Percentiles rank a stretch among this genome's conserved stretches.
Conservation (phyloP, 352 stramenopile genomes). For the Phytophthora crassamura region DNA sequence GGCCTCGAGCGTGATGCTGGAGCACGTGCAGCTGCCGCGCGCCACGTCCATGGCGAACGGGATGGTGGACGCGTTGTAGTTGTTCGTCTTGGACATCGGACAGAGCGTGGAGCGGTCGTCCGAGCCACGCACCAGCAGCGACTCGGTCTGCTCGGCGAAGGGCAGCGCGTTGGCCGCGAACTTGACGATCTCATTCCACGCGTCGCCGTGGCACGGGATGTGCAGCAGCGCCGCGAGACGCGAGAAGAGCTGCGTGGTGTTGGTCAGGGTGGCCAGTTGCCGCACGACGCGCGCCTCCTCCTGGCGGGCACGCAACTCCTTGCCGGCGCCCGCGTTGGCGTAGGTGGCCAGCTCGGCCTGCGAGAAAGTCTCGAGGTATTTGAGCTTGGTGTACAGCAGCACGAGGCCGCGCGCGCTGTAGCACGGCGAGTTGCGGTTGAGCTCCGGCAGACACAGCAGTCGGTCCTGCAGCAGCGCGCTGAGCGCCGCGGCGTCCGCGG, state of each 20-base stretch:
- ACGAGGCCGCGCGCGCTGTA: slow-evolving; percentile 82
- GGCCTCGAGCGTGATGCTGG: slow-evolving; percentile 69
- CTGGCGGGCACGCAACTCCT: slow-evolving; percentile 24
- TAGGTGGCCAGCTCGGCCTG: slow-evolving; percentile 65
- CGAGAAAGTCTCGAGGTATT: slow-evolving; percentile 83
- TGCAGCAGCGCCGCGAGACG: slow-evolving; percentile 69
- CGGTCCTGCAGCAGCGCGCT: slow-evolving; percentile 75
- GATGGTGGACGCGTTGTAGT: slow-evolving; percentile 89
- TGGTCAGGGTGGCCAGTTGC: slow-evolving; percentile 65
- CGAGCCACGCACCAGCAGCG: slow-evolving; percentile 81
- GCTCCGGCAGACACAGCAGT: slow-evolving; percentile 72
- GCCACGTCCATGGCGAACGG: slow-evolving; percentile 66
- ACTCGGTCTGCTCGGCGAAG: slow-evolving; percentile 88
- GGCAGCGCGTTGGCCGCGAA: slow-evolving; percentile 78
- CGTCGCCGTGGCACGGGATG: slow-evolving; percentile 74
- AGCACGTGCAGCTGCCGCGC: slow-evolving; percentile 88
- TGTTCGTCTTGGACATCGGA: slow-evolving; percentile 85
- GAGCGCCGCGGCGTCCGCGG: slow-evolving; percentile 69
- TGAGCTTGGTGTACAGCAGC: slow-evolving; percentile 86
- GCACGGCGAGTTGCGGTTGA: slow-evolving; percentile 83
- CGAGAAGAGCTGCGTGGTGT: slow-evolving; percentile 68
- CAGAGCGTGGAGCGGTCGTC: slow-evolving; percentile 87
- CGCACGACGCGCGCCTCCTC: slow-evolving; percentile 74
- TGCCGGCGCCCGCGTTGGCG: slow-evolving; percentile 28
- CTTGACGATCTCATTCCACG: slow-evolving; percentile 81